A percentile compares a stretch with the other conserved stretches of the same genome.
Evolutionary conservation across 306 rosid genomes (phyloP).

Genomic region (Gastrolobium villosum): DNA sequence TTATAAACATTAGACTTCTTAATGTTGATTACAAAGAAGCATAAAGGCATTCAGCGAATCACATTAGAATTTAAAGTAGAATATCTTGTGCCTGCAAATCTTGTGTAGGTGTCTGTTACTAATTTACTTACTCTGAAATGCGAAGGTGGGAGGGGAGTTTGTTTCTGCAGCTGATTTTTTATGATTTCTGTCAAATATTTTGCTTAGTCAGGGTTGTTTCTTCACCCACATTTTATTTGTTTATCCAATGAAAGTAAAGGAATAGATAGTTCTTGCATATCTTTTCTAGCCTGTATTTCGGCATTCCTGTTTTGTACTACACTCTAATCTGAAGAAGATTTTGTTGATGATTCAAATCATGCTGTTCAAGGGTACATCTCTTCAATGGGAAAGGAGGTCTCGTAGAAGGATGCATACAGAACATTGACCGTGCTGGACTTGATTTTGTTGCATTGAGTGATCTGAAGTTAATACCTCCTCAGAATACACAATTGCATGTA

Average conservation of each 20-base stretch:
- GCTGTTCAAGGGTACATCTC: slow-evolving; percentile 85
- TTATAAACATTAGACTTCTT: slow-evolving; percentile 4
- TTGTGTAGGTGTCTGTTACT: slow-evolving; percentile 15
- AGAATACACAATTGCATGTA: slow-evolving; percentile 75
- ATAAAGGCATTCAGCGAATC: not conserved
- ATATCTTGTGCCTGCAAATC: slow-evolving; percentile 17
- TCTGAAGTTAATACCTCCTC: slow-evolving; percentile 69
- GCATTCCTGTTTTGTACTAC: slow-evolving; percentile 6
- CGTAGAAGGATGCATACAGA: slow-evolving; percentile 79
- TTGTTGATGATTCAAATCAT: slow-evolving; percentile 47
- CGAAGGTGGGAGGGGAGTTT: slow-evolving; percentile 22
- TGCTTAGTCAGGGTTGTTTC: slow-evolving; percentile 14
- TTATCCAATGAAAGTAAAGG: slow-evolving; percentile 22
- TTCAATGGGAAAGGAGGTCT: slow-evolving; percentile 92
- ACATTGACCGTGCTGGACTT: slow-evolving; percentile 65
- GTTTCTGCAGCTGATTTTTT: slow-evolving; percentile 6
- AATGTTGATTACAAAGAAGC: slow-evolving; percentile 1
- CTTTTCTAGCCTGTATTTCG: slow-evolving; percentile 6
- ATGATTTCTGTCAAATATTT: slow-evolving; percentile 14
- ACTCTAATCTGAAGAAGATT: not conserved
- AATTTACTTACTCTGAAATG: slow-evolving; percentile 23
- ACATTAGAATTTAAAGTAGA: slow-evolving; percentile 24
- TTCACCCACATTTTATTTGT: slow-evolving; percentile 6
- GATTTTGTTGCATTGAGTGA: slow-evolving; percentile 82
- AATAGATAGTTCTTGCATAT: not conserved